Conservation (phyloP, 2,329 filamentous ascomycete species). For the Oidium heveae region DNA sequence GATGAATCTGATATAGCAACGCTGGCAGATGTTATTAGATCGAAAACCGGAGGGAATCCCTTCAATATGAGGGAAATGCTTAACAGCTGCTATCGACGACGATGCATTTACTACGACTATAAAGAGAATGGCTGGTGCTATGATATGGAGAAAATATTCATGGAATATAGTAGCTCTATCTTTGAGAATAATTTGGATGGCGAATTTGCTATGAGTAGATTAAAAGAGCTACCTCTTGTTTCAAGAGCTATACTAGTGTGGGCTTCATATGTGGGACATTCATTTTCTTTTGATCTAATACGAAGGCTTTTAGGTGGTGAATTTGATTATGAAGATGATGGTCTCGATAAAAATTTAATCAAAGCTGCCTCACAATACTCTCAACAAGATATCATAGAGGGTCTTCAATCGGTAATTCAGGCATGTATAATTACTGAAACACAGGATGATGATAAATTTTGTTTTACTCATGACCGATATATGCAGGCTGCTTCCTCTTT, state of each 20-base stretch:
- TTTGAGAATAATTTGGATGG: conserved; percentile 61
- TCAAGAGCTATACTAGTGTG: conserved; percentile 64
- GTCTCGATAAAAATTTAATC: conserved; percentile 15
- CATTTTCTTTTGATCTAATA: conserved; percentile 64
- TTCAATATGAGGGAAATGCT: conserved; percentile 87
- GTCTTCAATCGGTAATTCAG: conserved; percentile 59
- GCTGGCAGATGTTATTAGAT: conserved; percentile 62
- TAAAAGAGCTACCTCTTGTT: conserved; percentile 49
- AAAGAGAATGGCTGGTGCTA: conserved; percentile 60
- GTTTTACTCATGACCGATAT: conserved; percentile 74
- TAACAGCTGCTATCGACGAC: conserved; percentile 61
- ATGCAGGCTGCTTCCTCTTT: conserved; percentile 48
- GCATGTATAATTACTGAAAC: conserved; percentile 60
- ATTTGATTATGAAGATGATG: conserved; percentile 28
- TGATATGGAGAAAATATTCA: conserved; percentile 64
- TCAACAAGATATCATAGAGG: conserved; percentile 44
- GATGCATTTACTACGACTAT: conserved; percentile 82
- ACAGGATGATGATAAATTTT: conserved; percentile 66
- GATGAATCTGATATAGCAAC: conserved; percentile 47
- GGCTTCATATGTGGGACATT: conserved; percentile 59
- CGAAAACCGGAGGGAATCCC: conserved; percentile 49
- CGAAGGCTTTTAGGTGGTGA: conserved; percentile 53
- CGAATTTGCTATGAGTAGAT: conserved; percentile 54
- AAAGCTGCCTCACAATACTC: conserved; percentile 19
- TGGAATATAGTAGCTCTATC: conserved; percentile 55